Conservation (phyloP, 306 rosid genomes). For the barrel medic (Medicago truncatula) region MtrunA17r5.0-ANR NC_053049.1:44930501-44931000, state of each 20-base stretch:
- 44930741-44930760: slow-evolving; percentile 74
- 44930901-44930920: slow-evolving; percentile 84
- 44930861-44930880: slow-evolving; percentile 84
- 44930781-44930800: slow-evolving; percentile 89
- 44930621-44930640: slow-evolving; percentile 48
- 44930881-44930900: slow-evolving; percentile 86
- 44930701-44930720: slow-evolving; percentile 60
- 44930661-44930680: slow-evolving; percentile 71
- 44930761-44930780: slow-evolving; percentile 83
- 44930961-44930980: slow-evolving; percentile 69
- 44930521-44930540: slow-evolving; percentile 80
- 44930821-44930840: slow-evolving; percentile 95
- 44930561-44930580: slow-evolving; percentile 84
- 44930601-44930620: slow-evolving; percentile 45
- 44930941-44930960: slow-evolving; percentile 61
- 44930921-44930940: slow-evolving; percentile 60
- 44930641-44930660: slow-evolving; percentile 49
- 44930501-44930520: slow-evolving; percentile 84
- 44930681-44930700: slow-evolving; percentile 80
- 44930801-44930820: slow-evolving; percentile 99
- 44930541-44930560: slow-evolving; percentile 79
- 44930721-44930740: slow-evolving; percentile 68
- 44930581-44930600: slow-evolving; percentile 50
- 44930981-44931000: slow-evolving; percentile 67
- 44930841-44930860: slow-evolving; percentile 98